phyloP scores from a whole-genome alignment of 371 early-diverging fungal genomes.

The Parasitella parasitica region DNA sequence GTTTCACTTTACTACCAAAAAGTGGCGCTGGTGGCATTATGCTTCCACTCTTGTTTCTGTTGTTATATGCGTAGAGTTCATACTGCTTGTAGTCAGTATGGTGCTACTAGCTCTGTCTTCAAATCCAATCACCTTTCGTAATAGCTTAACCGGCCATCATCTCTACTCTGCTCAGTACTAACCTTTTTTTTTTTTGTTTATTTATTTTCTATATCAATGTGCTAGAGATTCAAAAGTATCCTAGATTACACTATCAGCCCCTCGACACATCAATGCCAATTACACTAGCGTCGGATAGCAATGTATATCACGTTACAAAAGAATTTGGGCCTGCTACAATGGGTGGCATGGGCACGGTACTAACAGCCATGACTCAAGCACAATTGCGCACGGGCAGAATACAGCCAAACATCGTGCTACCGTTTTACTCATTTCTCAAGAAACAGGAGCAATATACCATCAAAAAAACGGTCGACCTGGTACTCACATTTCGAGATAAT shows the following conservation, averaged over 20 bases:
- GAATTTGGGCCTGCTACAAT: constrained; percentile 66
- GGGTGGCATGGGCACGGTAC: constrained; percentile 61
- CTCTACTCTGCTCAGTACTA: too few species aligned
- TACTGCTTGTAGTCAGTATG: constrained; percentile 1
- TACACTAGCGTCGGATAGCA: constrained; percentile 10
- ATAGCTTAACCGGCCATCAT: not conserved
- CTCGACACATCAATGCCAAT: constrained; percentile 37
- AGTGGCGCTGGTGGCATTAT: constrained; percentile 24
- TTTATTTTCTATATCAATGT: not conserved
- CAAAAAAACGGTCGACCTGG: constrained; percentile 32
- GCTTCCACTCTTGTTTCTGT: not conserved
- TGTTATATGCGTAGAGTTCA: constrained; percentile 1
- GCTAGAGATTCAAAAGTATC: constrained; percentile 29
- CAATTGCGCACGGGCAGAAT: constrained; percentile 51
- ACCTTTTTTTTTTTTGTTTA: too few species aligned
- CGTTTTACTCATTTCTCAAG: constrained; percentile 57
- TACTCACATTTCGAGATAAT: constrained; percentile 46
- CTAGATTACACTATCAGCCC: constrained; percentile 49
- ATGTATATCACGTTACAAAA: constrained; percentile 65
- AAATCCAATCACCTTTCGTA: constrained; percentile 19
- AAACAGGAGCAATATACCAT: constrained; percentile 38
- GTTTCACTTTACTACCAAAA: not conserved
- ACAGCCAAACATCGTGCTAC: constrained; percentile 57
- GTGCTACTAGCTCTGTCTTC: not conserved
- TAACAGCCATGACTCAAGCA: constrained; percentile 58